These are phyloP conservation scores for Amanita pallidorosea DNA, from an alignment of 768 basidiomycete species.

Conservation along the genomic window DNA sequence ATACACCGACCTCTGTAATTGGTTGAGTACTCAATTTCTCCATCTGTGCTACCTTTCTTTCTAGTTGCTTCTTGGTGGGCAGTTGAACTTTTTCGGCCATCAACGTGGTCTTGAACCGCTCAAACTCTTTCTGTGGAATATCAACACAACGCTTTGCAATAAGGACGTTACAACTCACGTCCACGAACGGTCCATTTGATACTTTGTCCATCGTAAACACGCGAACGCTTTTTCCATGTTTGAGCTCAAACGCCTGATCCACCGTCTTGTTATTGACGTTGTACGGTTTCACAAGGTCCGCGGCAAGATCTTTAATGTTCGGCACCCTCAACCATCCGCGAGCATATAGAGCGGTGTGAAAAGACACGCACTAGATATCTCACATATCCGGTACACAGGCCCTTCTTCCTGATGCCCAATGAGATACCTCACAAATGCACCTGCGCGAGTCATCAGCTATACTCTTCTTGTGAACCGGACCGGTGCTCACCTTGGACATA, in stretches of 20 bases:
- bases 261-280: slow-evolving; percentile 54
- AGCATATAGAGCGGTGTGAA: slow-evolving; percentile 1
- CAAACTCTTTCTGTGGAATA: slow-evolving; percentile 58
- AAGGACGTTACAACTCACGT: slow-evolving; percentile 32
- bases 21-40: slow-evolving; percentile 44
- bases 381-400: slow-evolving; percentile 74
- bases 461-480: neutral
- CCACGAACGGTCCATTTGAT: slow-evolving; percentile 58
- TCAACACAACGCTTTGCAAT: neutral
- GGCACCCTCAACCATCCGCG: slow-evolving; percentile 6
- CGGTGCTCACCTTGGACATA: slow-evolving; percentile 57
- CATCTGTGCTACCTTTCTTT: slow-evolving; percentile 58
- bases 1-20: slow-evolving; percentile 64
- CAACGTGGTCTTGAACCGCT: slow-evolving; percentile 38
- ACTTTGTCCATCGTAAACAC: slow-evolving; percentile 76
- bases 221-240: slow-evolving; percentile 59
- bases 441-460: slow-evolving; percentile 25
- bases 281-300: slow-evolving; percentile 53
- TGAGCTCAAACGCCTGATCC: slow-evolving; percentile 62
- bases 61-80: slow-evolving; percentile 56
- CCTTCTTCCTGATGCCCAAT: slow-evolving; percentile 52
- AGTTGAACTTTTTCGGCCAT: slow-evolving; percentile 44
- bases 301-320: slow-evolving; percentile 30
- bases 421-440: slow-evolving; percentile 78
- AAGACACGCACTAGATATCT: slow-evolving; percentile 54